Evolutionary conservation across 2,329 filamentous ascomycete species (phyloP), one percentile per base, ranked within the genome.

Genomic region (Fusarium subglutinans): DNA sequence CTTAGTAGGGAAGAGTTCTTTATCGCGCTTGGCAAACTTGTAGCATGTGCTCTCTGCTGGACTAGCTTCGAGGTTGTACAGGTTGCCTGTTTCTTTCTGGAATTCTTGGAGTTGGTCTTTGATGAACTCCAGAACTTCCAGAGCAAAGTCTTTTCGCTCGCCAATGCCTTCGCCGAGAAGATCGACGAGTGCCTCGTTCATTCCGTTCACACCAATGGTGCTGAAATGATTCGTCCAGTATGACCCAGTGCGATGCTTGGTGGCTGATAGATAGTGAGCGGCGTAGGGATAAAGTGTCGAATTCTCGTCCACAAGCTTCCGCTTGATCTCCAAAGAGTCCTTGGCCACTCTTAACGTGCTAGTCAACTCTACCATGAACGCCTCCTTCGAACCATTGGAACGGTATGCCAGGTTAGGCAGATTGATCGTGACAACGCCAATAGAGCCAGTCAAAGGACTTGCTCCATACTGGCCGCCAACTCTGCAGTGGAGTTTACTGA

Each of bases 201-300:
- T 77, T 0, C 76, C 76, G 7, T 77, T 78, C 0, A 77, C 54
- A 3, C 76, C 76, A 6, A 77, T 77, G 0, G 76, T 77, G n/a
- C 76, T 77, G 59, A 77, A 77, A 37, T 77, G 76, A 3, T 77
- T 77, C 0, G 76, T 77, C 76, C 76, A 77, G 59, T 69, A 63
- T 6, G 76, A 77, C 0, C 76, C 76, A 0, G 76, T 78, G 5
- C 76, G 76, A 2, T 74, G 72, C 28, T 78, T 77, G 2, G 76
- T 74, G 1, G 72, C 72, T 0, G 69, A 69, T 0, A 77, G 55
- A 3, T 77, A 77, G 5, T 78, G 76, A 0, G 76, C 65, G 1
- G 76, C 76, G 8, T 77, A 77, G 1, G 76, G 76, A 37, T 77
- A 77, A 0, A 77, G 37, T 4, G 53, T 24, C 0, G 67, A 65